Evolutionary conservation across 192 early-diverging fungal species (phyloP), one percentile per base, ranked within the genome.

Genomic region (Podila horticola): DNA sequence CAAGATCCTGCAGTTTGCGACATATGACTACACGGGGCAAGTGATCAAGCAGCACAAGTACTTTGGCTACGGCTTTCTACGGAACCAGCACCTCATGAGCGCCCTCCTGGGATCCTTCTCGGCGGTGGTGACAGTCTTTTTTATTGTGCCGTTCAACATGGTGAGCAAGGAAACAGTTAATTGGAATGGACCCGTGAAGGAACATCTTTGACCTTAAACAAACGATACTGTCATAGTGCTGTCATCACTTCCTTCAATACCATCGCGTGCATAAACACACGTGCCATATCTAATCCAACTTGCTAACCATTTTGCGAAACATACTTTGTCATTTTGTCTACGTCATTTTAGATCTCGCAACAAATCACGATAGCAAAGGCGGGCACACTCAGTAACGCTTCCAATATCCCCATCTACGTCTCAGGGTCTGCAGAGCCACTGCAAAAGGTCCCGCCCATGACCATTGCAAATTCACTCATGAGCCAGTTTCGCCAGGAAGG

Each of bases 71-170:
- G 67, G 63, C 6, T 60, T 76, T 26, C 50, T 83, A 6, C 62
- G 36, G 26, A 63, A 83, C 63, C 65, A 63, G 3, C 57, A 61
- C 2, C 62, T 72, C 4, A 26, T 76, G 3, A 71, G 72, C 12
- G 69, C 60, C 11, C 34, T 67, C 31, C 26, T 83, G 19, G 82
- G 82, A 1, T 41, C 82, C 5, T 75, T 83, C 24, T 74, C 82
- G 15, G 82, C 82, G 19, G 26, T 75, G 2, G 69, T 75, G n/a
- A 75, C 73, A 11, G 71, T 69, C 1, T 67, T 75, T 15, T 75
- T 83, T 13, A 66, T 83, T 24, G 73, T 83, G 0, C 82, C 82
- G 30, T 83, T 83, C 30, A 59, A 83, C 33, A 75, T 83, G 68
- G 72, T 75, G 48, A 66, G 72, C 58, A 41, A 31, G n/a, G 49